A percentile compares a stretch with the other conserved stretches of the same genome.
phyloP scores from a whole-genome alignment of 371 early-diverging fungal genomes.

The Saksenaea oblongispora region DNA sequence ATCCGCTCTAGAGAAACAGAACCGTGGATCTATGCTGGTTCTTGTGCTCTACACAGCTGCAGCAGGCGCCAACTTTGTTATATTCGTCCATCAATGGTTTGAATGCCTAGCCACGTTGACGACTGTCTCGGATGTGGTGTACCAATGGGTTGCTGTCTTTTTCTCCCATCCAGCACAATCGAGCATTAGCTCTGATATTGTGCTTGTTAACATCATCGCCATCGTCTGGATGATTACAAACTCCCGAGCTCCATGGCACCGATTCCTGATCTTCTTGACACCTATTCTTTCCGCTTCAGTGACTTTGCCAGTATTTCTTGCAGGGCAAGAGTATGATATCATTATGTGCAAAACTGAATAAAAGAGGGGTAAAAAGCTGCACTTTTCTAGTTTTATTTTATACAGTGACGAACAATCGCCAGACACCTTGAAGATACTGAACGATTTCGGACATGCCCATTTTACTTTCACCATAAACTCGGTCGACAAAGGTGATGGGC shows the following conservation, averaged over 20 bases:
- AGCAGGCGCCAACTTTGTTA: constrained; percentile 35
- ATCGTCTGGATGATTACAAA: constrained; percentile 33
- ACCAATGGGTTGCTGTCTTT: constrained; percentile 16
- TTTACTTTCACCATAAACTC: constrained; percentile 96
- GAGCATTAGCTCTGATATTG: constrained; percentile 41
- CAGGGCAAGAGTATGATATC: constrained; percentile 5
- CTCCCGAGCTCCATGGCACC: constrained; percentile 7
- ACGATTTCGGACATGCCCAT: constrained; percentile 95
- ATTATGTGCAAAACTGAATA: background rate
- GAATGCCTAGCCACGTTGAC: constrained; percentile 6
- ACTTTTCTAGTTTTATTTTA: constrained; percentile 28
- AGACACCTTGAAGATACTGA: constrained; percentile 89
- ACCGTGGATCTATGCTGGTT: background rate
- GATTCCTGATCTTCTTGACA: constrained; percentile 22
- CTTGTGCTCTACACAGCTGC: constrained; percentile 23
- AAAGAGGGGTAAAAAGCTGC: background rate
- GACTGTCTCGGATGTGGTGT: background rate
- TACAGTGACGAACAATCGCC: constrained; percentile 76
- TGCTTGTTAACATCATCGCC: constrained; percentile 29
- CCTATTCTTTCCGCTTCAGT: constrained; percentile 50
- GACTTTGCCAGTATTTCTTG: constrained; percentile 49
- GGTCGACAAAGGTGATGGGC: constrained; percentile 97
- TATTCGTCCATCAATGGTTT: constrained; percentile 29
- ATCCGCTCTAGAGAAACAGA: background rate
- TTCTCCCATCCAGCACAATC: constrained; percentile 43